A percentile compares a stretch with the other conserved stretches of the same genome.
Evolutionary conservation across 2,329 filamentous ascomycete species (phyloP).

Genomic region (Simplicillium aogashimaense): DNA sequence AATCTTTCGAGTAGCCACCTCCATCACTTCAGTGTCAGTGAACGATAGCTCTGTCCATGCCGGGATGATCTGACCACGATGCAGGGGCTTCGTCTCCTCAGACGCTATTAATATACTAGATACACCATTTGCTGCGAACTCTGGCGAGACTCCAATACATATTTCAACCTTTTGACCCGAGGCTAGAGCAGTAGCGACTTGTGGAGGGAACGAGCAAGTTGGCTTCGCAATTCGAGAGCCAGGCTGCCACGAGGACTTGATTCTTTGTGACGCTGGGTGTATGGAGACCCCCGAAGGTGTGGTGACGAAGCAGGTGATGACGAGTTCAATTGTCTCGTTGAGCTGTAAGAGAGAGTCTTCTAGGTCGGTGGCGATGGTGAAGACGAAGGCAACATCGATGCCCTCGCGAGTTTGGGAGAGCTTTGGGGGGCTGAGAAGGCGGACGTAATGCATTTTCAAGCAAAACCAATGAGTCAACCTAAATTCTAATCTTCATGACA

Average conservation of each 20-base stretch:
- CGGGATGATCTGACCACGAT: constrained; percentile 30
- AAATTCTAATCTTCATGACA: too few relatives aligned
- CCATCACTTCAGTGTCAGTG: constrained; percentile 9
- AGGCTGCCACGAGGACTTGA: constrained; percentile 17
- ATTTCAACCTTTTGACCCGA: constrained; percentile 10
- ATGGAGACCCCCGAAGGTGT: constrained; percentile 9
- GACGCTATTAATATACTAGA: constrained; percentile 15
- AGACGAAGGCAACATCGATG: constrained; percentile 29
- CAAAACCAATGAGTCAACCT: not conserved
- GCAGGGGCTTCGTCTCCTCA: constrained; percentile 8
- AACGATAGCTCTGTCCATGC: constrained; percentile 26
- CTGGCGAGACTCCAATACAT: constrained; percentile 16
- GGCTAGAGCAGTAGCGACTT: not conserved
- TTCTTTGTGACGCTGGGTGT: constrained; percentile 14
- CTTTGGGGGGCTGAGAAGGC: constrained; percentile 38
- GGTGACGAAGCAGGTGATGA: constrained; percentile 20
- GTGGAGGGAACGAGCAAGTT: not conserved
- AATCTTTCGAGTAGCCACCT: constrained; percentile 19
- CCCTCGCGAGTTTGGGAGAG: constrained; percentile 16
- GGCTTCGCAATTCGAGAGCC: constrained; percentile 30
- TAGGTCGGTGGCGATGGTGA: constrained; percentile 48
- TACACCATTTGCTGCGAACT: constrained; percentile 15
- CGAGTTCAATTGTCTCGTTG: constrained; percentile 31
- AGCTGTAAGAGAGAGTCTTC: constrained; percentile 44
- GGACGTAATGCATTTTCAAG: constrained; percentile 46